These are phyloP conservation scores for Gynostemma pentaphyllum DNA, from an alignment of 306 rosid species.

Conservation along the genomic window DNA sequence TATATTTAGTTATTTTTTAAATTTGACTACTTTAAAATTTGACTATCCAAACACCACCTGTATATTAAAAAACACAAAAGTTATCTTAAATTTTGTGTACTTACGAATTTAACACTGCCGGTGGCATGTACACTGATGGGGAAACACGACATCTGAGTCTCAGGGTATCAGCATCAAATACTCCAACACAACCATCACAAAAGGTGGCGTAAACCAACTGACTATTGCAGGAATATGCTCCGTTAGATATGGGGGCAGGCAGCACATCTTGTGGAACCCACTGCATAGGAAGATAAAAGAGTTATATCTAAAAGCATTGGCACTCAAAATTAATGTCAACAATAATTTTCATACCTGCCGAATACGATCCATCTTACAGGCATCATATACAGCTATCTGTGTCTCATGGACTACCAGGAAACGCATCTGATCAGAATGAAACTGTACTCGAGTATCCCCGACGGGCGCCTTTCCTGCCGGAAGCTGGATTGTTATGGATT, in stretches of 20 bases:
- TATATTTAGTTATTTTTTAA: no score
- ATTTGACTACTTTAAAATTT: no score
- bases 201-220: slow-evolving; percentile 52
- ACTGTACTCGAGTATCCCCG: slow-evolving; percentile 76
- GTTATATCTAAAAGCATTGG: slow-evolving; percentile 4
- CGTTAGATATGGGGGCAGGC: slow-evolving; percentile 56
- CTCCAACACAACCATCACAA: slow-evolving; percentile 66
- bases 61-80: no score
- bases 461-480: slow-evolving; percentile 59
- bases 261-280: slow-evolving; percentile 83
- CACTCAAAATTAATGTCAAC: not conserved
- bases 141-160: slow-evolving; percentile 71
- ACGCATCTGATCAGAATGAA: slow-evolving; percentile 63
- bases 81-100: slow-evolving; percentile 16
- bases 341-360: slow-evolving; percentile 45
- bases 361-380: slow-evolving; percentile 75
- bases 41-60: no score
- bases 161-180: slow-evolving; percentile 70
- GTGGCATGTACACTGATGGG: slow-evolving; percentile 50
- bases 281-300: slow-evolving; percentile 29
- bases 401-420: slow-evolving; percentile 71
- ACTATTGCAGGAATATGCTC: slow-evolving; percentile 70
- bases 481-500: slow-evolving; percentile 45
- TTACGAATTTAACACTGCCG: slow-evolving; percentile 46
- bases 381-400: slow-evolving; percentile 81